phyloP scores from a whole-genome alignment of 441 rosid genomes.

The Eutrema salsugineum region DNA sequence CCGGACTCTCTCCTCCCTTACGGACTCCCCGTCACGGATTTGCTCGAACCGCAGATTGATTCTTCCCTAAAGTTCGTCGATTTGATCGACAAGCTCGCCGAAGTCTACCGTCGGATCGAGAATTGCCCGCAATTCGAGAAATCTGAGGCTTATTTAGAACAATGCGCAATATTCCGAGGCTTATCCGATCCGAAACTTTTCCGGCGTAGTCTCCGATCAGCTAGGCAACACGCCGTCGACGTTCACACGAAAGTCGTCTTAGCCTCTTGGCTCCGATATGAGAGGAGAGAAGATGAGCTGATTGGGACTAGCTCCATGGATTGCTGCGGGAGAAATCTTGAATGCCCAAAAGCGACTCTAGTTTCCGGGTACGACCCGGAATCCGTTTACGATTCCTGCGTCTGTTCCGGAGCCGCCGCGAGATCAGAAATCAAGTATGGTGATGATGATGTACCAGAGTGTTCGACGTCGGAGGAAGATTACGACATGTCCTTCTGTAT shows the following conservation, averaged over 20 bases:
- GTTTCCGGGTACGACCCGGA: slow-evolving; percentile 63
- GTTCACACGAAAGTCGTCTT: slow-evolving; percentile 67
- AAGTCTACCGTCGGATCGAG: slow-evolving; percentile 47
- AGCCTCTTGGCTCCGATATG: slow-evolving; percentile 73
- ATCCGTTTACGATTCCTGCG: slow-evolving; percentile 51
- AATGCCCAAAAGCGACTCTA: slow-evolving; percentile 71
- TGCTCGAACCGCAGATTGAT: slow-evolving; percentile 65
- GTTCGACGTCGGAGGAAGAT: slow-evolving; percentile 54
- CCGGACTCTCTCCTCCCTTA: slow-evolving; percentile 51
- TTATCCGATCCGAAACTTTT: slow-evolving; percentile 65
- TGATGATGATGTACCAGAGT: slow-evolving; percentile 36
- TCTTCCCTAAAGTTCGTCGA: slow-evolving; percentile 58
- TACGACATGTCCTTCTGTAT: slow-evolving; percentile 66
- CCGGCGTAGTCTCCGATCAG: slow-evolving; percentile 56
- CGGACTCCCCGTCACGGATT: slow-evolving; percentile 62
- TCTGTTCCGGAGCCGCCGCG: slow-evolving; percentile 34
- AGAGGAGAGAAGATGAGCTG: slow-evolving; percentile 90
- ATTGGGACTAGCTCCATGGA: slow-evolving; percentile 61
- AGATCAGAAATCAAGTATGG: slow-evolving; percentile 17
- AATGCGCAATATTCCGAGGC: slow-evolving; percentile 61
- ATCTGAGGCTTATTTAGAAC: slow-evolving; percentile 49
- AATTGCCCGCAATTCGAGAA: slow-evolving; percentile 52
- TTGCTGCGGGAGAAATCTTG: slow-evolving; percentile 65
- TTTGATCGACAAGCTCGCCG: slow-evolving; percentile 60
- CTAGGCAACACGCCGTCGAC: slow-evolving; percentile 62